Base-by-base conservation (phyloP, 1,284 basidiomycete species). In the Puccinia triticina region DNA sequence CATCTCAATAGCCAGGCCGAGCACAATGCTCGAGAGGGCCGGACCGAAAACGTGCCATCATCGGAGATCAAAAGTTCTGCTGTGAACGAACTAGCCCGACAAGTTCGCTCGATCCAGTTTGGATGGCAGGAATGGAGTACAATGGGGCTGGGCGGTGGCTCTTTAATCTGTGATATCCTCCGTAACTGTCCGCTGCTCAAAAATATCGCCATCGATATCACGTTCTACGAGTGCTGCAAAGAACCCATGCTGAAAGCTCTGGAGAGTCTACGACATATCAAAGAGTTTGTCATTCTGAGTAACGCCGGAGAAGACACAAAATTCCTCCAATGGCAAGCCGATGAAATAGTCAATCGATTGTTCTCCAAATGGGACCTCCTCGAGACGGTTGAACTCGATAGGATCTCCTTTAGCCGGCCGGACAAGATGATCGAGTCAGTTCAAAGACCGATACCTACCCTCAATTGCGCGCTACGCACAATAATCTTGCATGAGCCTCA, bases 171-270 rank as follows among this genome's bases (percentile, higher is more conserved):
- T 26, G 43, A 72, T 16, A 72, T 72, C 43, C 7, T 72, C 14
- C 50, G 43, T 3, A 72, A 18, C 50, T 72, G 69, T 48, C 69
- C 43, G 10, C 32, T 26, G 5, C 69, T 72, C 12, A 32, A 72
- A 72, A 72, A 55, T 34, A 72, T 72, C 18, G 43, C 37, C 7
- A 48, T 72, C 5, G 16, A 12, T 16, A 72, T 5, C 50, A 23
- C 16, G 18, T 72, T 72, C 21, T 21, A 37, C 40, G 5, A 16
- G 3, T 5, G 16, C 32, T 72, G 69, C n/a, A 46, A 72, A 16
- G 69, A 72, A n/a, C 69, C 69, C 26, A 18, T 72, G 26, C 12
- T 72, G 12, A 5, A 72, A 18, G 69, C 69, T 21, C 50, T 72
- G 0, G 69, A n/a, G 4, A 72, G 69, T 55, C 40, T 3, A 23